Percentiles rank a stretch among this genome's conserved stretches.
These are phyloP conservation scores for Phytophthora uliginosa DNA, from an alignment of 352 stramenopile species.

Conservation along the genomic window DNA sequence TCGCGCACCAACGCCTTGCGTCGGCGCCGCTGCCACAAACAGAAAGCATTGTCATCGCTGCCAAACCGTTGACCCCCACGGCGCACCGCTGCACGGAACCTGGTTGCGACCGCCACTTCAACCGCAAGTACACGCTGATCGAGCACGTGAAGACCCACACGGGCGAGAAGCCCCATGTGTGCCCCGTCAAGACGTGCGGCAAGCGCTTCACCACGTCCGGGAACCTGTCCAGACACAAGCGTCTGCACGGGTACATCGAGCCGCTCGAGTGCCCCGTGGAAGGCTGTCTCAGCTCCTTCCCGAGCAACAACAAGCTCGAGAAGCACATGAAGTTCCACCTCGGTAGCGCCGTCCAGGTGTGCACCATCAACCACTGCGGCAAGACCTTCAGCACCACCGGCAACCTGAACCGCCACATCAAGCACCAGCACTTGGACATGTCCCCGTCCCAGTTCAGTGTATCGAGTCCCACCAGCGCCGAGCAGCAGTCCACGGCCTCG, in stretches of 20 bases:
- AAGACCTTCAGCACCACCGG: conserved; percentile 70
- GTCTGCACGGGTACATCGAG: conserved; percentile 54
- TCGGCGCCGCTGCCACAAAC: conserved; percentile 20
- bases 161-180: conserved; percentile 61
- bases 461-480: conserved; percentile 33
- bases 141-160: conserved; percentile 71
- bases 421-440: conserved; percentile 45
- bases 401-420: conserved; percentile 64
- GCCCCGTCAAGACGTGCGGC: conserved; percentile 41
- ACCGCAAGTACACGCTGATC: conserved; percentile 56
- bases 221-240: conserved; percentile 67
- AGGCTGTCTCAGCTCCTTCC: conserved; percentile 48
- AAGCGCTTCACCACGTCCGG: conserved; percentile 70
- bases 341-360: conserved; percentile 54
- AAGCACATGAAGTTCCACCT: conserved; percentile 71
- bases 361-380: conserved; percentile 51
- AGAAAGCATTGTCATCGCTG: neutral
- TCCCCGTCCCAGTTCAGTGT: conserved; percentile 21
- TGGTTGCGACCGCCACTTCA: conserved; percentile 43
- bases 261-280: conserved; percentile 48
- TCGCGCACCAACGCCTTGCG: conserved; percentile 17
- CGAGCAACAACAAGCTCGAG: conserved; percentile 61
- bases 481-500: conserved; percentile 29
- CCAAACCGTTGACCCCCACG: conserved; percentile 16
- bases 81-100: conserved; percentile 32